Base-by-base conservation (phyloP, 805 yeast genomes). In the Blastobotrys muscicola region DNA sequence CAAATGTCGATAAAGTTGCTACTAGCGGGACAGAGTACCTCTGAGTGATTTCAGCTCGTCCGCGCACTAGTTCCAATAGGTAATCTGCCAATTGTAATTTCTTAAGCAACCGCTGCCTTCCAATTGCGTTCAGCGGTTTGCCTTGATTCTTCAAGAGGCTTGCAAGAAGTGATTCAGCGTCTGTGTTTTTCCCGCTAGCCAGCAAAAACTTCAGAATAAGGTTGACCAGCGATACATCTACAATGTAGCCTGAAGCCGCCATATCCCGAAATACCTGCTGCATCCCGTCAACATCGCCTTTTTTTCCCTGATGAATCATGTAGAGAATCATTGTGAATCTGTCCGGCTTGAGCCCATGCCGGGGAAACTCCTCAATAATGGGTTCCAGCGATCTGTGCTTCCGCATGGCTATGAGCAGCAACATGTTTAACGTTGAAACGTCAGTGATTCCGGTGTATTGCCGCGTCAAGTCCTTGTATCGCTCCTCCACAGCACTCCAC, bases 291-390 rank as follows among this genome's bases (percentile, higher is more conserved):
- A 48, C 44, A 10, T 45, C 50, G 12, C 29, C 29, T 16, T 38
- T 31, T 4, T 44, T 33, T 14, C 55, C 54, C 29, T 50, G 40
- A 38, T 47, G 45, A 8, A 47, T 30, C 45, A 64, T 41, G 33
- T 51, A 39, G 3, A 52, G 41, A 33, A 52, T 49, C 38, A 54
- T 52, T 1, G 70, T 63, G 37, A 51, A 49, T 33, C 69, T 45
- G 47, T 66, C 66, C 20, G 59, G 54, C 10, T 39, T 30, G n/a
- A 59, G 33, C 7, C 39, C 38, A 38, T 49, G 30, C 8, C 23
- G 36, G 2, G 41, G 39, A 49, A 52, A 42, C 46, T 59, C 39
- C 16, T 11, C 13, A 53, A 9, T 49, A 38, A 38, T 49, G 10
- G 33, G 57, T 45, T 37, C 44, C 45, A 37, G 52, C 30, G 45